phyloP scores from a whole-genome alignment of 148 eudicot species.

The Cornus florida region DNA sequence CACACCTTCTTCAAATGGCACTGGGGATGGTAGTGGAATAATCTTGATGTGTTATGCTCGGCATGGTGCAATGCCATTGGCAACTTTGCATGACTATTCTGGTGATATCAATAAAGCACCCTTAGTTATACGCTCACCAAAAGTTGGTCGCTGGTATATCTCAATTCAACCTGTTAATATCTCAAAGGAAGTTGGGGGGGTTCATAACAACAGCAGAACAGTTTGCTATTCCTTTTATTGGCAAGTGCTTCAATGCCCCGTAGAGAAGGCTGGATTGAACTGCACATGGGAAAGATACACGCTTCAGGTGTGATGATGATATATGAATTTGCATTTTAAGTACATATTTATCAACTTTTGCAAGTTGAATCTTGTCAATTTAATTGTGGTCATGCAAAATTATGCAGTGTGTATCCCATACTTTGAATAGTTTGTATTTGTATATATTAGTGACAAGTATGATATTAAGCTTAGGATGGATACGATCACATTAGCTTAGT shows the following conservation, averaged over 20 bases:
- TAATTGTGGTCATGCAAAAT: not conserved
- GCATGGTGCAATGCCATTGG: conserved; percentile 66
- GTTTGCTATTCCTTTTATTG: conserved; percentile 70
- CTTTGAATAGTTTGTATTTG: conserved; percentile 9
- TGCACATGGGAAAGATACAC: conserved; percentile 62
- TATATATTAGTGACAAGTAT: not conserved
- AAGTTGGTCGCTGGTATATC: conserved; percentile 80
- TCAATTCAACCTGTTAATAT: conserved; percentile 46
- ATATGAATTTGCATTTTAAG: not conserved
- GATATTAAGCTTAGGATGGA: not conserved
- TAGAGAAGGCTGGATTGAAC: conserved; percentile 69
- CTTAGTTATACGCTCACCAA: conserved; percentile 62
- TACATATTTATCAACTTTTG: not conserved
- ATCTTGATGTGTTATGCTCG: conserved; percentile 74
- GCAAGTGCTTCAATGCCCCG: conserved; percentile 68
- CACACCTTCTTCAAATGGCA: conserved; percentile 27
- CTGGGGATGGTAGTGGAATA: conserved; percentile 30
- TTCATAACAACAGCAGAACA: conserved; percentile 22
- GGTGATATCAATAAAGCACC: conserved; percentile 54
- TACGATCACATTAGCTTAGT: too few species aligned
- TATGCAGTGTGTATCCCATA: not conserved
- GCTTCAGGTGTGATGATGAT: conserved; percentile 65
- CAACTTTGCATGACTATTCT: conserved; percentile 62
- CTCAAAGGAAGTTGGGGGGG: conserved; percentile 21
- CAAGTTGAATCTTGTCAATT: not conserved